Percentiles rank a stretch among this genome's conserved stretches.
Conservation (phyloP, 2,329 filamentous ascomycete species). For the Dactylellina sp. region DNA sequence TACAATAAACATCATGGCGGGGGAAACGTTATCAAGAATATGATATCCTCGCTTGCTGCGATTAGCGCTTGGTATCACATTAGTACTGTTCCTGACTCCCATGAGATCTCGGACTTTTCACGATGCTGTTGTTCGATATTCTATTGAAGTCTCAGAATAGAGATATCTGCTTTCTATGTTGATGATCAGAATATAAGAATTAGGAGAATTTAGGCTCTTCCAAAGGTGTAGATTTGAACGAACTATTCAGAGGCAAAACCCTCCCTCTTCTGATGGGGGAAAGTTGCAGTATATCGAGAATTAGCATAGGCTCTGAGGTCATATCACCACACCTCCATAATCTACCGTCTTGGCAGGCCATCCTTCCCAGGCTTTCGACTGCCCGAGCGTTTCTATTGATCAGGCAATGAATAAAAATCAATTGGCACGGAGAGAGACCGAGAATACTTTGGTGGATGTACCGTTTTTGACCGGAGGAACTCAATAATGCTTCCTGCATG, state of each 20-base stretch:
- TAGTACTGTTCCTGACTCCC: no score
- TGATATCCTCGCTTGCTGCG: no score
- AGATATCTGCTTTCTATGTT: not conserved
- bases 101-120: no score
- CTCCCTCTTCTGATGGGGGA: not conserved
- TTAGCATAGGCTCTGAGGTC: constrained; percentile 36
- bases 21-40: no score
- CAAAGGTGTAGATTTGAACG: not conserved
- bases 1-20: not conserved
- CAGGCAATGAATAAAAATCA: no score
- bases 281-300: constrained; percentile 12
- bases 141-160: no score
- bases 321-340: constrained; percentile 32
- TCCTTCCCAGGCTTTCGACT: no score
- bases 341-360: constrained; percentile 37
- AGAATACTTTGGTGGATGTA: not conserved
- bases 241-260: constrained; percentile 29
- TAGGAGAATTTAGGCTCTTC: not conserved
- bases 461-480: constrained; percentile 26
- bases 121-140: no score
- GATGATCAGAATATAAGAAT: not conserved
- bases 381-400: no score
- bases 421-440: constrained; percentile 18
- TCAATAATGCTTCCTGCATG: constrained; percentile 24
- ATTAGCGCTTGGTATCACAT: no score